phyloP scores from a whole-genome alignment of 2,329 filamentous ascomycete species.

The Pezicula radicicola region DNA sequence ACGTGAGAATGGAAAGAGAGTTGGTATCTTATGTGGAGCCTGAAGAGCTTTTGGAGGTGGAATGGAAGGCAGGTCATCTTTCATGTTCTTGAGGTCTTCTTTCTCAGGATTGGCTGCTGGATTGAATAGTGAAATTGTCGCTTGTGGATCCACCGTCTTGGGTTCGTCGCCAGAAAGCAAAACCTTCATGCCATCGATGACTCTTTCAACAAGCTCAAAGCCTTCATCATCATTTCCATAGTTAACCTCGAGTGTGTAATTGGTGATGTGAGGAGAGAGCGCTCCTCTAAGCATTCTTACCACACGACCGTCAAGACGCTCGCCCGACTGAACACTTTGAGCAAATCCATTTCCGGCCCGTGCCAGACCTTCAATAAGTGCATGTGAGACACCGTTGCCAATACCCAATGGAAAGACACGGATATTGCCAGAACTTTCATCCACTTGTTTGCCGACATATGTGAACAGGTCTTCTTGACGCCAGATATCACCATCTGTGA shows the following conservation, averaged over 20 bases:
- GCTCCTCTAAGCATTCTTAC: constrained; percentile 73
- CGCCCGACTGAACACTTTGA: constrained; percentile 58
- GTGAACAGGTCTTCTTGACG: constrained; percentile 38
- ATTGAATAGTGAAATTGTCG: constrained; percentile 56
- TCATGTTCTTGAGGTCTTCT: constrained; percentile 23
- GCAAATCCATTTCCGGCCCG: constrained; percentile 54
- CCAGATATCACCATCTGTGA: constrained; percentile 58
- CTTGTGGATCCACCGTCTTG: constrained; percentile 22
- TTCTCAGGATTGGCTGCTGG: constrained; percentile 29
- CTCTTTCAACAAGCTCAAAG: constrained; percentile 61
- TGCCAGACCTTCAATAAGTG: constrained; percentile 52
- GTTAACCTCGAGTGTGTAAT: constrained; percentile 62
- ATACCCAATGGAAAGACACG: constrained; percentile 55
- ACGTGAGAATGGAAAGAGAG: constrained; percentile 65
- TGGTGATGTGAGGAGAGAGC: constrained; percentile 60
- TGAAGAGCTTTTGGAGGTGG: constrained; percentile 57
- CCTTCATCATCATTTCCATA: constrained; percentile 50
- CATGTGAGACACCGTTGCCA: constrained; percentile 46
- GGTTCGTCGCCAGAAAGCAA: constrained; percentile 10
- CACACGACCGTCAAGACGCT: constrained; percentile 67
- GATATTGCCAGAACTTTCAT: constrained; percentile 38
- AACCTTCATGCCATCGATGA: constrained; percentile 45
- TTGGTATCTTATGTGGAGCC: constrained; percentile 59
- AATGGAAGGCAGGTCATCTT: constrained; percentile 48
- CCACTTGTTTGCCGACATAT: constrained; percentile 40